phyloP scores from a whole-genome alignment of 805 yeast species.

The Candida nanaspora region DNA sequence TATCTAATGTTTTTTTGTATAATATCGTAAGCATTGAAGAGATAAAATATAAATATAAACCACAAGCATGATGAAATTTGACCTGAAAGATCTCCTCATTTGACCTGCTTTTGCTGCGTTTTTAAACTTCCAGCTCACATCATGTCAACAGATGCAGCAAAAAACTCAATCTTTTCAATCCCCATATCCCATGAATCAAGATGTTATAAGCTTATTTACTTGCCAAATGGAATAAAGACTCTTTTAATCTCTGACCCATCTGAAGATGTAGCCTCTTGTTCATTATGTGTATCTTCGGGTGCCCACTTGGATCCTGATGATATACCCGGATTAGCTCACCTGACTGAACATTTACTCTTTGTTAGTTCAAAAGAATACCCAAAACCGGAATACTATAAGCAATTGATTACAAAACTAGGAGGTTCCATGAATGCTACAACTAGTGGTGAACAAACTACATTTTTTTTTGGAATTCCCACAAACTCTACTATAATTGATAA shows the following conservation, averaged over 20 bases:
- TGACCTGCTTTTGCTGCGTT: too few relatives aligned
- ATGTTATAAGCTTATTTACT: constrained; percentile 36
- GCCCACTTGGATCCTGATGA: constrained; percentile 69
- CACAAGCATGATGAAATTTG: too few relatives aligned
- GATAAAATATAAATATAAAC: too few relatives aligned
- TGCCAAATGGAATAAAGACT: constrained; percentile 64
- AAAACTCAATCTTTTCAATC: neutral
- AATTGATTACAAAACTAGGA: constrained; percentile 36
- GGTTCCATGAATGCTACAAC: constrained; percentile 66
- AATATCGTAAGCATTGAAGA: too few relatives aligned
- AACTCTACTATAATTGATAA: constrained; percentile 14
- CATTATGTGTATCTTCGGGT: constrained; percentile 74
- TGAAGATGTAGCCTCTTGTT: constrained; percentile 56
- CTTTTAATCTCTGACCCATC: constrained; percentile 73
- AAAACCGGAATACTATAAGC: constrained; percentile 36
- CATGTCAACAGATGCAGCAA: too few relatives aligned
- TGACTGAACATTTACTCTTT: constrained; percentile 71
- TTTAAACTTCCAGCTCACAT: too few relatives aligned
- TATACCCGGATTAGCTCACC: constrained; percentile 80
- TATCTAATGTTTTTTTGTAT: too few relatives aligned
- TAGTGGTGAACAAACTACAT: constrained; percentile 59
- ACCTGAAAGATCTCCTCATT: too few relatives aligned
- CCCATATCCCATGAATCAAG: constrained; percentile 20
- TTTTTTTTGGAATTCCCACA: constrained; percentile 54
- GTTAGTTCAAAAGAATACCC: constrained; percentile 53